phyloP scores from a whole-genome alignment of 805 yeast species.

The Wickerhamiella domercqiae region DNA sequence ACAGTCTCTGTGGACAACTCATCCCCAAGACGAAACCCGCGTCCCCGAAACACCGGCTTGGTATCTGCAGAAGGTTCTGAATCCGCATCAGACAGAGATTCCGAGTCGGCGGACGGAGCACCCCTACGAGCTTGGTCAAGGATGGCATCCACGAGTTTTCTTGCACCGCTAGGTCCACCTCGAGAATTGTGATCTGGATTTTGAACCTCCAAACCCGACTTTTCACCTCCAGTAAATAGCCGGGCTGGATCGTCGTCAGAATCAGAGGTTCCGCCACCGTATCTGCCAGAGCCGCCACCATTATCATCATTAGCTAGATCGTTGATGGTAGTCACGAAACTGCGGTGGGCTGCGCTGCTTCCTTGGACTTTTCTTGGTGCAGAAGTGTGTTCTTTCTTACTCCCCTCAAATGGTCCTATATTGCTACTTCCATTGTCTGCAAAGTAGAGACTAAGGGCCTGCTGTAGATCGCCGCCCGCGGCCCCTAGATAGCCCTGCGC shows the following conservation, averaged over 20 bases:
- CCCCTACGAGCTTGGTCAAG: constrained; percentile 23
- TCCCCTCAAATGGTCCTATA: no score
- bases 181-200: constrained; percentile 36
- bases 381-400: no score
- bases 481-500: constrained; percentile 28
- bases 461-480: constrained; percentile 22
- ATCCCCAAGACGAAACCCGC: constrained; percentile 24
- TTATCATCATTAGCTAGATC: no score
- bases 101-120: constrained; percentile 7
- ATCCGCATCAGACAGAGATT: constrained; percentile 6
- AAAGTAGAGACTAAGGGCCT: constrained; percentile 10
- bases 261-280: no score
- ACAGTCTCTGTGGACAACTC: constrained; percentile 4
- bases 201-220: constrained; percentile 62
- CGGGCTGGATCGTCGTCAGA: constrained; percentile 25
- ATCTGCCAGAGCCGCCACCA: no score
- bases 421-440: no score
- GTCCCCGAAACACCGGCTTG: constrained; percentile 15
- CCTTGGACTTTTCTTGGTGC: no score
- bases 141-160: constrained; percentile 23
- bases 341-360: background rate
- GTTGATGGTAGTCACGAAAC: no score
- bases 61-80: constrained; percentile 2
- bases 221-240: constrained; percentile 48
- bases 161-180: constrained; percentile 7